Base-by-base conservation (phyloP, 2,329 filamentous ascomycete genomes). In the Dactylonectria estremocensis region DNA sequence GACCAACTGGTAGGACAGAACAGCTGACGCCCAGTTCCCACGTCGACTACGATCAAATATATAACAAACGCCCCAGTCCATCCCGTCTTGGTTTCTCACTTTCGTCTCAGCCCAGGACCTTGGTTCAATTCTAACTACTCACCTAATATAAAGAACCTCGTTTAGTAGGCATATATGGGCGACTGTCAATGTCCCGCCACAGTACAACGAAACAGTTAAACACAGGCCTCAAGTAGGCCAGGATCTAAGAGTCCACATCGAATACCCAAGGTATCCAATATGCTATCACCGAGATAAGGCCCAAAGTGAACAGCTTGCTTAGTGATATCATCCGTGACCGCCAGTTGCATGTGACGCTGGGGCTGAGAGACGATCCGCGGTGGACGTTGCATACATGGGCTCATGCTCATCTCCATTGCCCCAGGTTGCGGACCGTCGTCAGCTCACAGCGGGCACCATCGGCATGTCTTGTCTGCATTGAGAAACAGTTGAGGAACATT, bases 331-430 rank as follows among this genome's bases (percentile, higher is more conserved):
- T 61, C 7, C 57, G 22, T 53, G 54, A 58, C 61, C 35, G 37
- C 35, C 35, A 28, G 24, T 53, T 53, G 58, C 64, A 62, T 66
- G 64, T 62, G 64, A 66, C 52, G 45, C 22, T 50, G 43, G 48
- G 43, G 28, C 57, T 13, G 8, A 35, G 48, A 52, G 18, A 52
- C 16, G 31, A 53, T 33, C 40, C 20, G 31, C 33, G 50, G 35
- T 50, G 52, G 48, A 22, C 48, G n/a, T 49, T 49, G 31, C 59
- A 55, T 46, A 52, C 49, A 62, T 62, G 64, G 46, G 46, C 53
- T 62, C 64, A 66, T 58, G 33, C 46, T 54, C n/a, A 22, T 52
- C 45, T 57, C 52, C 16, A 43, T 22, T 40, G 20, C 45, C 52
- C 46, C 35, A 61, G 52, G 49, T 13, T 35, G 49, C 45, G 28